Percentiles rank a stretch among this genome's conserved stretches.
Conservation (phyloP, 805 yeast species). For the Suhomyces emberorum region DNA sequence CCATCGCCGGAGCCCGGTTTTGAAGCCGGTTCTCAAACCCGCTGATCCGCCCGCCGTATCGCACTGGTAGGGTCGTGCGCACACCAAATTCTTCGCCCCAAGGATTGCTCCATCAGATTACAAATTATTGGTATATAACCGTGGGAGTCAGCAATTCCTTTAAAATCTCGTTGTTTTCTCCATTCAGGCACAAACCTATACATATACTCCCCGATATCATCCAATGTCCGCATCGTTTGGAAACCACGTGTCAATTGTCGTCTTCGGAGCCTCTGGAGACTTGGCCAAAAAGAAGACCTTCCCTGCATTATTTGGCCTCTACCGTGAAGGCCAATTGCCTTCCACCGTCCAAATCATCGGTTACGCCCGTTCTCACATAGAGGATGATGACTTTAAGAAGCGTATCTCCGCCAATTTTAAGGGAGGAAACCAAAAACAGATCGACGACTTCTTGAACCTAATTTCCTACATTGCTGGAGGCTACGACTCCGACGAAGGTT, state of each 20-base stretch:
- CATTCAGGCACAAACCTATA: too few species aligned
- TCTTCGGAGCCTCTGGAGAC: slow-evolving; percentile 95
- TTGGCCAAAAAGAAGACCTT: slow-evolving; percentile 93
- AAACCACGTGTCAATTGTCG: slow-evolving; percentile 68
- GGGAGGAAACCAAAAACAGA: slow-evolving; percentile 42
- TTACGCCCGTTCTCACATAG: slow-evolving; percentile 82
- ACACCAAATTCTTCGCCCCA: not conserved
- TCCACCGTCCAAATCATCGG: slow-evolving; percentile 73
- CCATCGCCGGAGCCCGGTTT: too few species aligned
- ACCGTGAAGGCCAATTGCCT: slow-evolving; percentile 68
- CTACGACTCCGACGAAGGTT: slow-evolving; percentile 82
- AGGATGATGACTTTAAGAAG: slow-evolving; percentile 60
- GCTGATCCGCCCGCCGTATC: too few species aligned
- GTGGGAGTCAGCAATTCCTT: too few species aligned
- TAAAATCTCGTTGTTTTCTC: not conserved
- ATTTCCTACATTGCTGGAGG: slow-evolving; percentile 71
- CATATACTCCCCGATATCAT: too few species aligned
- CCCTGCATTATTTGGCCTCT: slow-evolving; percentile 78
- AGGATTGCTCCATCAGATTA: not conserved
- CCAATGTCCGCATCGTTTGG: slow-evolving; percentile 46
- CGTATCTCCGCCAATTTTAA: slow-evolving; percentile 65
- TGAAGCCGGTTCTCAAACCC: too few species aligned
- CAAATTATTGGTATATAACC: not conserved
- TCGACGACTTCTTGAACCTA: slow-evolving; percentile 62
- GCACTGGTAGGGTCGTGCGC: not conserved